phyloP scores from a whole-genome alignment of 2,329 filamentous ascomycete genomes.

The Penicillium thymicola region DNA sequence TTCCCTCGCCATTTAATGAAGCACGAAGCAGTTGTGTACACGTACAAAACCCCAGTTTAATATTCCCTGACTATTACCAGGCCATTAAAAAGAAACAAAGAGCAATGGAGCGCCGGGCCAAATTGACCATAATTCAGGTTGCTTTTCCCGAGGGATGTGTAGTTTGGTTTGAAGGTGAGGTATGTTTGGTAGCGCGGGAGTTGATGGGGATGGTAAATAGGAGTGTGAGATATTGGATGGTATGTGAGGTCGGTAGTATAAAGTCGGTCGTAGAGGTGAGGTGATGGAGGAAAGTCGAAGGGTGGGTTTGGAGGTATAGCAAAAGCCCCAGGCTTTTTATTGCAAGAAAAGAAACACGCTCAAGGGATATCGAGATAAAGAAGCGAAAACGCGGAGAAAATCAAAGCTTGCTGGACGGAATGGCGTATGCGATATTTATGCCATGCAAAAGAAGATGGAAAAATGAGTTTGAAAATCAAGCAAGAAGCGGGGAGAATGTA shows the following conservation, averaged over 20 bases:
- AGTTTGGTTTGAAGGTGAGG: background rate
- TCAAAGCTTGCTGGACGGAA: slow-evolving; percentile 9
- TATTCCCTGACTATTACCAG: background rate
- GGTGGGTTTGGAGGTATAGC: slow-evolving; percentile 6
- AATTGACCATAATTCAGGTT: background rate
- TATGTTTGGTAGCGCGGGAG: background rate
- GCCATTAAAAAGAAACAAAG: background rate
- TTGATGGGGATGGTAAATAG: background rate
- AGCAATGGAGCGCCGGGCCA: slow-evolving; percentile 2
- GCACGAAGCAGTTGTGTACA: slow-evolving; percentile 2
- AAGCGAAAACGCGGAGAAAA: slow-evolving; percentile 13
- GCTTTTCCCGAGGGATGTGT: background rate
- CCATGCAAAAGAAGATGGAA: background rate
- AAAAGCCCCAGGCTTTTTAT: slow-evolving; percentile 24
- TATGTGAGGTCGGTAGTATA: background rate
- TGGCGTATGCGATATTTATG: slow-evolving; percentile 5
- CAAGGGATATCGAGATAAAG: slow-evolving; percentile 28
- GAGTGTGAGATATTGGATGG: background rate
- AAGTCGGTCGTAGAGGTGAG: background rate
- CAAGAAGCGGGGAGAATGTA: background rate
- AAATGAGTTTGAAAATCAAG: background rate
- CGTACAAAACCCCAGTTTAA: background rate
- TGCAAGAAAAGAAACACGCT: slow-evolving; percentile 19
- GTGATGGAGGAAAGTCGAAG: background rate
- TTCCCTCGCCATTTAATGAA: background rate